Conservation (phyloP, 169 alveolate genomes). For the Cryptosporidium sp. region DNA sequence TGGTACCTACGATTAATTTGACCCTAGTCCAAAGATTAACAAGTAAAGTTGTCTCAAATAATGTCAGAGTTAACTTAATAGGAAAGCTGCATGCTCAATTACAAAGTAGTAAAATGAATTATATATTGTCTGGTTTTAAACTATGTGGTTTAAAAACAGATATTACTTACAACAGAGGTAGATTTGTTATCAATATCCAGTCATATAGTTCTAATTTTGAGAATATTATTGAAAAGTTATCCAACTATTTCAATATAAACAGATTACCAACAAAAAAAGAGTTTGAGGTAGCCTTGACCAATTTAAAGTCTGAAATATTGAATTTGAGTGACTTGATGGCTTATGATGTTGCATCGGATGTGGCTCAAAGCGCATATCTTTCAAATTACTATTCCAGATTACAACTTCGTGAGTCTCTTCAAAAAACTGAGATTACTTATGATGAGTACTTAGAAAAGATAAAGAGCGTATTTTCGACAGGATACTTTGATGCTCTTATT, state of each 20-base stretch:
- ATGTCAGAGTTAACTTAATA: slow-evolving; percentile 1
- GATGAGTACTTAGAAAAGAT: slow-evolving; percentile 11
- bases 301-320: slow-evolving; percentile 26
- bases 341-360: slow-evolving; percentile 55
- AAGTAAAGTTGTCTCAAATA: slow-evolving; percentile 11
- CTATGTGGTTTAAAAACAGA: slow-evolving; percentile 34
- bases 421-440: slow-evolving; percentile 14
- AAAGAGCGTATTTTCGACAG: background rate
- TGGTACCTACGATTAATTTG: slow-evolving; percentile 32
- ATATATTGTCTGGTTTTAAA: background rate
- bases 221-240: background rate
- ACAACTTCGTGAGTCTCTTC: slow-evolving; percentile 39
- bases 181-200: slow-evolving; percentile 36
- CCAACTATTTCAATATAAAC: background rate
- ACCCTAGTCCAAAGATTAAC: slow-evolving; percentile 49
- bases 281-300: slow-evolving; percentile 22
- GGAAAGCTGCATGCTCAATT: slow-evolving; percentile 48
- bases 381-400: slow-evolving; percentile 57
- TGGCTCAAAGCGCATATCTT: slow-evolving; percentile 48
- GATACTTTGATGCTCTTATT: slow-evolving; percentile 52
- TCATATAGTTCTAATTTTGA: slow-evolving; percentile 65
- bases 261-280: slow-evolving; percentile 25
- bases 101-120: background rate
- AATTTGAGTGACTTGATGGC: slow-evolving; percentile 56
- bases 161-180: slow-evolving; percentile 32